Conservation (phyloP, 169 alveolate genomes). For the Fabrea salina region DNA sequence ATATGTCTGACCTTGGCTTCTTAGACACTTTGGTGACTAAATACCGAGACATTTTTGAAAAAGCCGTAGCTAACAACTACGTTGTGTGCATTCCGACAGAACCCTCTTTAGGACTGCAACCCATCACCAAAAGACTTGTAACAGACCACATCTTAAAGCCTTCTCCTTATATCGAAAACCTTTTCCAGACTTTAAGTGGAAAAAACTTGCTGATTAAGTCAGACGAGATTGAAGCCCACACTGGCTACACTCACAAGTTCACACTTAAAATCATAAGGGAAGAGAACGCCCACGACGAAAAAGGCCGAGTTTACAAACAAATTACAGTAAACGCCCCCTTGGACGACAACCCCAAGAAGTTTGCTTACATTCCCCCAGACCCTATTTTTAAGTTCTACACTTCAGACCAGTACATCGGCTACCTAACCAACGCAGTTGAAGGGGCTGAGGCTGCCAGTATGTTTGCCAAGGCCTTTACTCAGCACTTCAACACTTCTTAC, state of each 20-base stretch:
- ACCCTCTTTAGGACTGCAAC: not conserved
- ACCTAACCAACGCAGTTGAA: not conserved
- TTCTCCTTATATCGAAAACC: slow-evolving; percentile 16
- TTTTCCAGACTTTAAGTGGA: slow-evolving; percentile 28
- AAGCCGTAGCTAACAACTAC: not conserved
- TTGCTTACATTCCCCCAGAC: not conserved
- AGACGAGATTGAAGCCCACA: slow-evolving; percentile 9
- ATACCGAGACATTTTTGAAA: slow-evolving; percentile 1
- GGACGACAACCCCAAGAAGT: not conserved
- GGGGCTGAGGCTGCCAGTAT: slow-evolving; percentile 8
- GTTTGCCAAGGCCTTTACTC: not conserved
- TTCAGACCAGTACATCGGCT: slow-evolving; percentile 3
- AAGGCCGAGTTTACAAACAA: slow-evolving; percentile 17
- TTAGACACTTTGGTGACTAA: not conserved
- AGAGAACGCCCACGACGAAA: slow-evolving; percentile 18
- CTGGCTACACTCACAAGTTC: slow-evolving; percentile 17
- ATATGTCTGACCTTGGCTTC: no score
- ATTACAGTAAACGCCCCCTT: slow-evolving; percentile 3
- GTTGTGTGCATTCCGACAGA: slow-evolving; percentile 5
- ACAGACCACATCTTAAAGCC: slow-evolving; percentile 25
- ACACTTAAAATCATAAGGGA: slow-evolving; percentile 19
- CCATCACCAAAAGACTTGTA: not conserved
- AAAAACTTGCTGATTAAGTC: slow-evolving; percentile 5
- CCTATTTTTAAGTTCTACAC: slow-evolving; percentile 10
- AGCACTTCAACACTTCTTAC: slow-evolving; percentile 19